phyloP scores from a whole-genome alignment of 306 rosid species.

The Cucurbita ficifolia region DNA sequence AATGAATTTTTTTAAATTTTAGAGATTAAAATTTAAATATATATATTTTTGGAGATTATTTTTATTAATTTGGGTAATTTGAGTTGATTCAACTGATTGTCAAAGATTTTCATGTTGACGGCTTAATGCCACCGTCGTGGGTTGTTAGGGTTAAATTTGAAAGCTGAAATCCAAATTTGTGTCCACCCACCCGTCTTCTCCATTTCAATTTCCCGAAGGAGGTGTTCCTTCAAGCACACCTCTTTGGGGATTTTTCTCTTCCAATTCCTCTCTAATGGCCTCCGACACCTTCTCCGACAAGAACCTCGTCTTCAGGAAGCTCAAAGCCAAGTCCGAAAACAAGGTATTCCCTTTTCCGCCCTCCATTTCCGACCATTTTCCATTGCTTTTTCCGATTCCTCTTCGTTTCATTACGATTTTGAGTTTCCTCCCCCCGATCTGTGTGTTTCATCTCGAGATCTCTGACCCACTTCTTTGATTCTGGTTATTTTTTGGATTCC shows the following conservation, averaged over 20 bases:
- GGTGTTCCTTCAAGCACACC: constrained; percentile 3
- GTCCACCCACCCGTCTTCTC: neutral
- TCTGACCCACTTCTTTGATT: neutral
- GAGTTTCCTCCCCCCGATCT: constrained; percentile 40
- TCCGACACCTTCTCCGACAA: constrained; percentile 49
- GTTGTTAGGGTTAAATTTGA: no score
- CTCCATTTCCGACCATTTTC: neutral
- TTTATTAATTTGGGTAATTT: no score
- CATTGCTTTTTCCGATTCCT: neutral
- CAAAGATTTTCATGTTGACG: no score
- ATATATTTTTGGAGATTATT: no score
- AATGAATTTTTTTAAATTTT: no score
- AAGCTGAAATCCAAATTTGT: no score
- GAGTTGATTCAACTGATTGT: no score
- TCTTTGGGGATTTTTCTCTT: neutral
- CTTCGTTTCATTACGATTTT: neutral
- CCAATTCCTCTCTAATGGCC: constrained; percentile 33
- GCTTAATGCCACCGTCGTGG: no score
- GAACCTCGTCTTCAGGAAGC: constrained; percentile 57
- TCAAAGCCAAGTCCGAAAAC: constrained; percentile 75
- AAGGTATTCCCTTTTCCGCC: constrained; percentile 30
- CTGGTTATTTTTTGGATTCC: constrained; percentile 1
- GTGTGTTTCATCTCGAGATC: constrained; percentile 10
- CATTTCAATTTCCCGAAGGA: neutral
- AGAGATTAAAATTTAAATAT: no score